Evolutionary conservation across 2,329 filamentous ascomycete genomes (phyloP).

Genomic region (Pseudogymnoascus sp.): DNA sequence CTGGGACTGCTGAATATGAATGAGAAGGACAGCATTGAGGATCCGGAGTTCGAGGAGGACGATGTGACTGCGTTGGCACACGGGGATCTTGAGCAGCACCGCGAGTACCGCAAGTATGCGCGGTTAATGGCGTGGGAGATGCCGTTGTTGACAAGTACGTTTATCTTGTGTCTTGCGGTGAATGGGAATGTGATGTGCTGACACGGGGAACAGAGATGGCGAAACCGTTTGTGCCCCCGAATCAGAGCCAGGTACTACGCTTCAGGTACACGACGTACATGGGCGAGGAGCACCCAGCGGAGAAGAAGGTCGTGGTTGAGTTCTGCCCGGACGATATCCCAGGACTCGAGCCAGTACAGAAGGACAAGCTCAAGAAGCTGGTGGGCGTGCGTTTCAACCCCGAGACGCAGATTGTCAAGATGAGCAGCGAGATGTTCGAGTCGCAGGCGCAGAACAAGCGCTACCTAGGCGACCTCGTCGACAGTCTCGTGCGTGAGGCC

Average conservation of each 20-base stretch:
- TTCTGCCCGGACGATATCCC: constrained; percentile 68
- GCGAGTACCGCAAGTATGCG: constrained; percentile 82
- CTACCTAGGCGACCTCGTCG: constrained; percentile 74
- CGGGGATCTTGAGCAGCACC: constrained; percentile 76
- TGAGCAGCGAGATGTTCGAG: constrained; percentile 82
- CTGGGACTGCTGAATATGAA: constrained; percentile 27
- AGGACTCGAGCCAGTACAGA: constrained; percentile 57
- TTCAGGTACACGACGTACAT: constrained; percentile 98
- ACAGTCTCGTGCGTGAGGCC: constrained; percentile 64
- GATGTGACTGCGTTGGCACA: constrained; percentile 80
- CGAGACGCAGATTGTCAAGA: constrained; percentile 69
- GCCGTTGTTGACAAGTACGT: constrained; percentile 78
- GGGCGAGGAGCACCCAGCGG: constrained; percentile 84
- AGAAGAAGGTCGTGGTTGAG: constrained; percentile 89
- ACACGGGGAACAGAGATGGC: constrained; percentile 56
- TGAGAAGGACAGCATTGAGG: constrained; percentile 23
- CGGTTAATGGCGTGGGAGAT: constrained; percentile 91
- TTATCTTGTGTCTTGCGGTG: constrained; percentile 5
- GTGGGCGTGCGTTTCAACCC: constrained; percentile 83
- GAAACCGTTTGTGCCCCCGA: constrained; percentile 69
- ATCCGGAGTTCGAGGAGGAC: constrained; percentile 59
- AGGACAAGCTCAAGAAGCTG: constrained; percentile 78
- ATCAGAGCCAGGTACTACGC: constrained; percentile 61
- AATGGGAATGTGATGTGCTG: constrained; percentile 10
- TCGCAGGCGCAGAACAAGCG: constrained; percentile 94